Evolutionary conservation across 2,329 filamentous ascomycete species (phyloP).

Genomic region (Colletotrichum incanum): DNA sequence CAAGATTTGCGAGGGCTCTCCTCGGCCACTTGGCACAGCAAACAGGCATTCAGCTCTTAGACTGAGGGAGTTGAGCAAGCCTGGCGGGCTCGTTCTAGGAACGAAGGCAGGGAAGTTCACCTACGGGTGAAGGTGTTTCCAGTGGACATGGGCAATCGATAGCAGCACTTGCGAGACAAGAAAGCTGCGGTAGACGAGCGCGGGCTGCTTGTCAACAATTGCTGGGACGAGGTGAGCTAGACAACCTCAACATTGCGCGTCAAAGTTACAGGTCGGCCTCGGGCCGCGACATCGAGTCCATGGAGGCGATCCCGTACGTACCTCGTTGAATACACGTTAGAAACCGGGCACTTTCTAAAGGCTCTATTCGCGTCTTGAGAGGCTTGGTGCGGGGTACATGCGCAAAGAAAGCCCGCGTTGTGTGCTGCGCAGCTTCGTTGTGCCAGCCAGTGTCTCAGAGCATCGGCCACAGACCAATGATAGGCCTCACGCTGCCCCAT

Average conservation of each 20-base stretch:
- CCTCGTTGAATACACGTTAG: background rate
- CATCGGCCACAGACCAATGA: background rate
- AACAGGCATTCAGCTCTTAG: background rate
- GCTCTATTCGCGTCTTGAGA: background rate
- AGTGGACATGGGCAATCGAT: background rate
- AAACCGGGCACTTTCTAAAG: background rate
- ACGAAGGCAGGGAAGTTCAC: background rate
- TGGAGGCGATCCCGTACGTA: background rate
- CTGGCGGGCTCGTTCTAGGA: background rate
- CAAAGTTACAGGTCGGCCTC: background rate
- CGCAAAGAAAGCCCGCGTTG: background rate
- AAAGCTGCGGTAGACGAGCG: conserved; percentile 9
- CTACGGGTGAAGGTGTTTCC: too few species aligned
- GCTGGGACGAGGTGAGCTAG: background rate
- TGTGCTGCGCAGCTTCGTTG: too few species aligned
- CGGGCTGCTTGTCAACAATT: conserved; percentile 8
- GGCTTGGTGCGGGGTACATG: background rate
- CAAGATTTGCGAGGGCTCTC: conserved; percentile 9
- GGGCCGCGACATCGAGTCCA: background rate
- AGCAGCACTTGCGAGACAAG: background rate
- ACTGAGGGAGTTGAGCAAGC: background rate
- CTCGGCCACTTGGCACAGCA: background rate
- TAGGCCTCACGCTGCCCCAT: background rate
- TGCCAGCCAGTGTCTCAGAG: background rate
- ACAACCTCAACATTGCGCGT: background rate